Percentiles rank a stretch among this genome's conserved stretches.
These are phyloP conservation scores for Cenchrus fungigraminus DNA, from an alignment of 176 grass and related monocot species.

Conservation along the genomic window DNA sequence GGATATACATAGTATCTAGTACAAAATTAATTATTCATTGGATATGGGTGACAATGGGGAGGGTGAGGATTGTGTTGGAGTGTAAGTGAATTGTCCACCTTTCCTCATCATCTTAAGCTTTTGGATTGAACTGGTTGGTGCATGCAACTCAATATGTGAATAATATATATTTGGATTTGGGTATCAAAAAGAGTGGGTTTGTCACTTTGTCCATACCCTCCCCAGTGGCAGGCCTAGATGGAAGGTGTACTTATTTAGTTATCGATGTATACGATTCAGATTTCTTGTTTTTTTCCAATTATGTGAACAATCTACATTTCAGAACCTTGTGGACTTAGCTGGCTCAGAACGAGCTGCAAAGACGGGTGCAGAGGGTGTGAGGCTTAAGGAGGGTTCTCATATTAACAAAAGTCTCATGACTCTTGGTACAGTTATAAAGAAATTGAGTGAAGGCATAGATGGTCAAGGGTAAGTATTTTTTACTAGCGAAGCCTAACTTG, in stretches of 20 bases:
- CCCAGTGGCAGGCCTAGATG: too few species aligned
- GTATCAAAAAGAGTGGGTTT: too few species aligned
- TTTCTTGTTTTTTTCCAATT: conserved; percentile 22
- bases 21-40: too few species aligned
- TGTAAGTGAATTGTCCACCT: too few species aligned
- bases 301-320: conserved; percentile 42
- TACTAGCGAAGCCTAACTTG: conserved; percentile 12
- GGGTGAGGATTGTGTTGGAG: too few species aligned
- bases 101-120: too few species aligned
- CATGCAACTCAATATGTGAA: too few species aligned
- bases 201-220: too few species aligned
- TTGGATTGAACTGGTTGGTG: too few species aligned
- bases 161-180: too few species aligned
- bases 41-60: too few species aligned
- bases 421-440: conserved; percentile 91
- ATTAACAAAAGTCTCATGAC: conserved; percentile 98
- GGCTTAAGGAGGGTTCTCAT: conserved; percentile 96
- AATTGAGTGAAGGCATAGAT: conserved; percentile 90
- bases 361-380: conserved; percentile 91
- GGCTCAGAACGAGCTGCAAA: conserved; percentile 97
- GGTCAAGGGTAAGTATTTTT: conserved; percentile 77
- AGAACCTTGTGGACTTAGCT: conserved; percentile 99
- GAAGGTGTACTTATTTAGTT: conserved; percentile 9
- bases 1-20: too few species aligned
- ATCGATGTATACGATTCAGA: neutral